phyloP scores from a whole-genome alignment of 1,284 basidiomycete species.

The Ustilago trichophora region DNA sequence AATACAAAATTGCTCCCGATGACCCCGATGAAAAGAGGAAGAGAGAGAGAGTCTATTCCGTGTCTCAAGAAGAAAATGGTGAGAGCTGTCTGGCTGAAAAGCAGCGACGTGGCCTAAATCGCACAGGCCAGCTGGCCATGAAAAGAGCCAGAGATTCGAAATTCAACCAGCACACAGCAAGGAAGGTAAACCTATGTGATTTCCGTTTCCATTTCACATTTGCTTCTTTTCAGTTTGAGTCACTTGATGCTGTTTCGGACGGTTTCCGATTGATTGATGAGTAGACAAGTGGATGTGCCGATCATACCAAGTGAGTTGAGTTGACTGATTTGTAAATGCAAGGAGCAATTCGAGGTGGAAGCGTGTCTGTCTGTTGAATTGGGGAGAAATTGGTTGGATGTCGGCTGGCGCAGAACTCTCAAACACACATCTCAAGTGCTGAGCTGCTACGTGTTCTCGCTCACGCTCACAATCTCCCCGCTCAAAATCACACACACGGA shows the following conservation, averaged over 20 bases:
- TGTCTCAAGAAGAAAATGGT: conserved; percentile 2
- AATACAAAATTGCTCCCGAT: no score
- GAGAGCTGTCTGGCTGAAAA: neutral
- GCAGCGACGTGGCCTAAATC: conserved; percentile 5
- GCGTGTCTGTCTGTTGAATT: neutral
- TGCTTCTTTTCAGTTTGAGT: no score
- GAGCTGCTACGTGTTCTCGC: conserved; percentile 27
- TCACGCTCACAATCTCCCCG: neutral
- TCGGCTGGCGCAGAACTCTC: no score
- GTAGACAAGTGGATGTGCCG: no score
- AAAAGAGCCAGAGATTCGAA: neutral
- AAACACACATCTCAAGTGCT: no score
- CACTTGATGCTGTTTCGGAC: no score
- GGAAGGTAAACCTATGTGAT: neutral
- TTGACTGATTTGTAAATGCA: no score
- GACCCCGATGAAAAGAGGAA: no score
- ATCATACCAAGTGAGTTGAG: no score
- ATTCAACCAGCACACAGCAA: neutral
- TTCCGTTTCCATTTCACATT: neutral
- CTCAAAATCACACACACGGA: conserved; percentile 11
- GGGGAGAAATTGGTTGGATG: neutral
- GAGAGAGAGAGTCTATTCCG: neutral
- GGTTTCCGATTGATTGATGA: no score
- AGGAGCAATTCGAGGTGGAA: no score
- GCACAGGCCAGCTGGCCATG: conserved; percentile 7